phyloP scores from a whole-genome alignment of 352 stramenopile species.

The Sclerospora graminicola region DNA sequence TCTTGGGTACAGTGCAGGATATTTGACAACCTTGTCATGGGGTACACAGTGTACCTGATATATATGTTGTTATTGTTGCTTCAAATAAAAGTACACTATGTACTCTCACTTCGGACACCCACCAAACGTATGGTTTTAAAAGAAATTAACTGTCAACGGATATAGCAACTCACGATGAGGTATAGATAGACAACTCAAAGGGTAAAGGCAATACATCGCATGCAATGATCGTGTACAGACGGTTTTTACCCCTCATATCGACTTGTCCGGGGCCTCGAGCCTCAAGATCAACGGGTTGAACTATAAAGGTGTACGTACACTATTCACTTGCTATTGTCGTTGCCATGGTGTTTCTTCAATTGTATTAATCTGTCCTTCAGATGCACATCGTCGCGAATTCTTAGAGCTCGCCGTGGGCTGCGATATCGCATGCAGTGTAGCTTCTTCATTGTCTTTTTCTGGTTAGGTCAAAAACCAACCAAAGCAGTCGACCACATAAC shows the following conservation, averaged over 20 bases:
- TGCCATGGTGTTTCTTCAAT: neutral
- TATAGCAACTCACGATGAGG: too few species aligned
- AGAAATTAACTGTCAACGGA: too few species aligned
- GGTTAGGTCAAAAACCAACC: conserved; percentile 63
- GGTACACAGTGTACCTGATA: too few species aligned
- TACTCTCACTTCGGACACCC: too few species aligned
- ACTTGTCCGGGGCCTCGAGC: conserved; percentile 58
- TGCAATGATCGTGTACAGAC: conserved; percentile 57
- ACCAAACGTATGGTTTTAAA: too few species aligned
- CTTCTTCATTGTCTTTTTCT: conserved; percentile 61
- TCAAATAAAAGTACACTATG: too few species aligned
- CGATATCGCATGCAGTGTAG: conserved; percentile 55
- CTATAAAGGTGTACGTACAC: conserved; percentile 39
- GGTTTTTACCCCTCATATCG: conserved; percentile 71
- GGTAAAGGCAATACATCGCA: conserved; percentile 23
- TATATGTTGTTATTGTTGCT: too few species aligned
- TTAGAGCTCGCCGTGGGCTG: conserved; percentile 54
- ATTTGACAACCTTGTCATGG: too few species aligned
- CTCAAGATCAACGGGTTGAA: conserved; percentile 75
- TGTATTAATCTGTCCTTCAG: too few species aligned
- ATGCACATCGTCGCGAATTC: conserved; percentile 50
- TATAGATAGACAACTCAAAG: conserved; percentile 45
- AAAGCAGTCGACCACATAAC: conserved; percentile 45
- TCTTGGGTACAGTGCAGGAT: too few species aligned
- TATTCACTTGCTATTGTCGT: too few species aligned